Evolutionary conservation across 116 monocot genomes (phyloP), one percentile per base, ranked within the genome.

Genomic region (Iris pallida): DNA sequence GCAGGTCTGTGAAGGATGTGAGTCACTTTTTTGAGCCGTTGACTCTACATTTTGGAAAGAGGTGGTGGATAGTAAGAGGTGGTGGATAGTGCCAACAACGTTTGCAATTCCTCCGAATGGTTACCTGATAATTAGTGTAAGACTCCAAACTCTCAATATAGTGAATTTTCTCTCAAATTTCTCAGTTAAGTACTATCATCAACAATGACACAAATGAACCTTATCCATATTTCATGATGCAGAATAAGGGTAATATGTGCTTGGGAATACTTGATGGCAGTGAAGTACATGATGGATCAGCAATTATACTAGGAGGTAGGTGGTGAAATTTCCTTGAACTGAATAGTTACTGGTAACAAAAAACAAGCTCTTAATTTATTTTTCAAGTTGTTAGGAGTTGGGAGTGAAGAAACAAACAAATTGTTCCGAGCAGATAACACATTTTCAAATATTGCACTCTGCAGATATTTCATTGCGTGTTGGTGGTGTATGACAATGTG

Each of bases 271-370:
- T 90, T 17, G 69, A 94, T 73, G 94, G 87, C 54, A 81, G 80
- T 67, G 81, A 83, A 42, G 72, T 90, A 43, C 76, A 69, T 55
- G 83, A 85, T 77, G 90, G 87, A 68, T 79, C 79, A 15, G 61
- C 75, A 41, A 90, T 81, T 63, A 88, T 94, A 54, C 57, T 94
- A 55, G 94, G 94, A 85, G 94, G 94, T 94, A 82, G 5, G 56
- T n/a, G n/a, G n/a, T n/a, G n/a, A n/a, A n/a, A n/a, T n/a, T n/a
- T n/a, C n/a, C 55, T 57, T n/a, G n/a, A 43, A 14, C 44, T 6
- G 43, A 16, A 20, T 11, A 4, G 14, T 40, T 15, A 42, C 30
- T 44, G 5, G 4, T 61, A n/a, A 43, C n/a, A 4, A 43, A 42
- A 6, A 44, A n/a, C 11, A 14, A 61, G n/a, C 43, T 61, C 14